Evolutionary conservation across 306 rosid species (phyloP), one percentile per base, ranked within the genome.

Genomic region (Datisca glomerata): DNA sequence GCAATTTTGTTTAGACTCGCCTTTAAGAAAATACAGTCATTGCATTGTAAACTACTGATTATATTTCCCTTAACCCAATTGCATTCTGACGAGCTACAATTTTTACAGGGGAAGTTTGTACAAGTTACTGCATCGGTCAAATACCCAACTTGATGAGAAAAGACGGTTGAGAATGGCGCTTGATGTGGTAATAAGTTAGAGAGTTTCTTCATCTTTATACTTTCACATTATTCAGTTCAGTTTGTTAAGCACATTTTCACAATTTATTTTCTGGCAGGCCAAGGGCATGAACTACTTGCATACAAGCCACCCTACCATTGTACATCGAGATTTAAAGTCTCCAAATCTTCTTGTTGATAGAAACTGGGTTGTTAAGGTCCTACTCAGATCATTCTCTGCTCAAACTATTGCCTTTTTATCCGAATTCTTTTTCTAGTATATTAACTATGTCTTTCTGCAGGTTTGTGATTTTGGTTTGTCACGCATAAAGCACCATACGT

Each of bases 231-330:
- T 43, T 62, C 50, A 48, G 47, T 46, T 43, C 14, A n/a, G 29
- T 64, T 25, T 41, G 44, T 33, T 17, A 19, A n/a, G 24, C 22
- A 9, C 12, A 32, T 51, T 47, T 20, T 29, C 39, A 18, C 41
- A 10, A 22, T 21, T 20, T 36, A 18, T 25, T 39, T 25, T 31
- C 38, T 24, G 56, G 37, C 78, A 91, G 98, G 96, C 94, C 36
- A 91, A 80, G 64, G 98, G 98, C 75, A 91, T 91, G 98, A 91
- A 91, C 76, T 91, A 91, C 80, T 75, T 91, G 76, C 98, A 91
- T 60, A 80, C 96, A 9, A 73, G 98, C 75, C 74, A 91, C 60
- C 98, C 98, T 55, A 76, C 86, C 22, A 72, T 91, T 71, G 98
- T 91, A 43, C 98, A 91, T 47, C 98, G 95, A n/a, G n/a, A n/a